A percentile compares a stretch with the other conserved stretches of the same genome.
phyloP scores from a whole-genome alignment of 1,284 basidiomycete genomes.

The Ceratobasidium sp. region DNA sequence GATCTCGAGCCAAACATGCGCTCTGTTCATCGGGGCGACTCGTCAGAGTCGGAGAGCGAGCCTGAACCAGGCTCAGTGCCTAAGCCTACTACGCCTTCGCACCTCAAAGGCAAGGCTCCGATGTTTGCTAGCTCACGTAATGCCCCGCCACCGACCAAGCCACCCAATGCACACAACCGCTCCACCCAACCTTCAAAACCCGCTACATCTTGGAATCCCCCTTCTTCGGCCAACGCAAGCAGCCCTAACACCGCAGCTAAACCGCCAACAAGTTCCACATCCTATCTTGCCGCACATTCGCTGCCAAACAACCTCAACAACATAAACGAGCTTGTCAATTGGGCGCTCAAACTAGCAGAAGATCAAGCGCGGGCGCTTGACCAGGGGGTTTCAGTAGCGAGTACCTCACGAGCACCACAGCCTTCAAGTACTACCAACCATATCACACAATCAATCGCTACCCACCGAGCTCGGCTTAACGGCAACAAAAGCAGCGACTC shows the following conservation, averaged over 20 bases:
- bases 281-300: not conserved
- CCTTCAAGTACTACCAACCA: not conserved
- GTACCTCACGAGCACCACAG: not conserved
- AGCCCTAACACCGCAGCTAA: not conserved
- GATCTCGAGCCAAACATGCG: no score
- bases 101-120: no score
- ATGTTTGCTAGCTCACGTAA: no score
- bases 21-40: no score
- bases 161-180: no score
- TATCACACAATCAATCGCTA: constrained; percentile 6
- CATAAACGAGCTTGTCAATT: not conserved
- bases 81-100: no score
- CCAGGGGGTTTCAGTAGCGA: not conserved
- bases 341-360: constrained; percentile 6
- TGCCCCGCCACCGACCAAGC: no score
- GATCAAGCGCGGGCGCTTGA: not conserved
- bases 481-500: not conserved
- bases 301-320: constrained; percentile 14
- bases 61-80: no score
- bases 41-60: no score
- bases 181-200: not conserved
- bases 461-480: constrained; percentile 11
- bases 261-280: not conserved
- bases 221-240: not conserved
- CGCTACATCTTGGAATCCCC: not conserved